These are phyloP conservation scores for Megacollybia platyphylla DNA, from an alignment of 1,284 basidiomycete species.

Conservation along the genomic window DNA sequence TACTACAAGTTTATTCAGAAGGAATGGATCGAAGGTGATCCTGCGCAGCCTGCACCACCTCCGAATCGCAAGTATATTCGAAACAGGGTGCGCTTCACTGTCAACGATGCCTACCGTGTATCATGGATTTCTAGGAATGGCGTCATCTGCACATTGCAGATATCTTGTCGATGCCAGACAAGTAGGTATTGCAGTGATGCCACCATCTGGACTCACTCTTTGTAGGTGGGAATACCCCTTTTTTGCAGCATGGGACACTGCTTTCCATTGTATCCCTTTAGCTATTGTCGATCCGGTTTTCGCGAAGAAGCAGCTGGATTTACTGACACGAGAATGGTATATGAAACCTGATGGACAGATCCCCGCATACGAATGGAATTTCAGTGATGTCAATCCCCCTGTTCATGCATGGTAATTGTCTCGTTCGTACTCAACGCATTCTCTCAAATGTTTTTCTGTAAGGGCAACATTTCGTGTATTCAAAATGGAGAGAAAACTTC, in stretches of 20 bases:
- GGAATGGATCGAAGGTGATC: conserved; percentile 93
- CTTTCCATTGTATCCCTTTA: conserved; percentile 96
- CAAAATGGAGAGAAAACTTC: conserved; percentile 95
- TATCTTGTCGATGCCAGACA: conserved; percentile 97
- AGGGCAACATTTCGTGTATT: conserved; percentile 95
- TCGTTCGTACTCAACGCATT: neutral
- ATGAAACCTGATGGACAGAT: conserved; percentile 97
- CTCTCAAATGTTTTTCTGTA: conserved; percentile 1
- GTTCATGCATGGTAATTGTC: conserved; percentile 80
- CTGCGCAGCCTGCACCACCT: conserved; percentile 89
- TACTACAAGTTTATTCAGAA: conserved; percentile 94
- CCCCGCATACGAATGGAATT: conserved; percentile 99
- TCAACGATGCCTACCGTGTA: neutral
- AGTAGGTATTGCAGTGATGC: conserved; percentile 31
- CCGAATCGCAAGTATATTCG: conserved; percentile 78
- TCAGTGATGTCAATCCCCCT: conserved; percentile 92
- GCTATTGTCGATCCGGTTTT: conserved; percentile 92
- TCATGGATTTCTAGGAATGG: conserved; percentile 56
- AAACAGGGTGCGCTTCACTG: conserved; percentile 49
- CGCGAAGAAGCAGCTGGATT: conserved; percentile 94
- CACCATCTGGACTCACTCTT: conserved; percentile 1
- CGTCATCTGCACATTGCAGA: conserved; percentile 92
- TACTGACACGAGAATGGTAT: conserved; percentile 98
- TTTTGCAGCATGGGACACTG: conserved; percentile 92
- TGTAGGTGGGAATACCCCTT: conserved; percentile 92